Conservation (phyloP, 1,284 basidiomycete species). For the Trametes versicolor region DNA sequence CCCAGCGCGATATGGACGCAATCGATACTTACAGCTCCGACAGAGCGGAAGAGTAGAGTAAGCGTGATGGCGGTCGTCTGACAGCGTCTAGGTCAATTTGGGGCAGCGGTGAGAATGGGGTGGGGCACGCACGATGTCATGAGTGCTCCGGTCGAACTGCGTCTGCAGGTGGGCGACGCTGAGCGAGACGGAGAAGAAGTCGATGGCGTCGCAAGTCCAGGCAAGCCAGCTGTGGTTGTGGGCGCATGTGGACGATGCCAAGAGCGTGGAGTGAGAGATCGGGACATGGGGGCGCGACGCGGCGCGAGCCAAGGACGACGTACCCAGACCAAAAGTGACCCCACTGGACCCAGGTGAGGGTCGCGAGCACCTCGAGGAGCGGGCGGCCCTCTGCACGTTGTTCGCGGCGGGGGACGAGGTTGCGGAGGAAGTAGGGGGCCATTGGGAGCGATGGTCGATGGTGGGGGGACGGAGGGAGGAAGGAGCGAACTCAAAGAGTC, state of each 20-base stretch:
- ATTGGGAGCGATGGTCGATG: conserved; percentile 32
- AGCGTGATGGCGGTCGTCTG: conserved; percentile 90
- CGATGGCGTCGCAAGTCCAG: conserved; percentile 83
- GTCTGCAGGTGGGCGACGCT: conserved; percentile 64
- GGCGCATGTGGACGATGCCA: conserved; percentile 28
- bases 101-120: conserved; percentile 5
- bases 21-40: conserved; percentile 72
- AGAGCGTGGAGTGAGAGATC: conserved; percentile 23
- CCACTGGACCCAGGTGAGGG: conserved; percentile 57
- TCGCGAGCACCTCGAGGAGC: conserved; percentile 49
- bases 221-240: conserved; percentile 68
- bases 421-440: conserved; percentile 45
- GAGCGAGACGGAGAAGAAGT: conserved; percentile 89
- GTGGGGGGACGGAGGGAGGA: conserved; percentile 4
- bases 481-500: conserved; percentile 9
- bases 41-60: conserved; percentile 89
- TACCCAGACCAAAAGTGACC: conserved; percentile 57
- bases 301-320: conserved; percentile 29
- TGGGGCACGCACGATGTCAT: conserved; percentile 59
- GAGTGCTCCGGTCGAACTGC: conserved; percentile 59
- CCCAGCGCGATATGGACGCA: not conserved
- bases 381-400: conserved; percentile 43
- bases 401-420: conserved; percentile 53
- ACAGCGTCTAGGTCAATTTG: conserved; percentile 8
- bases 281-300: conserved; percentile 9